phyloP scores from a whole-genome alignment of 2,329 filamentous ascomycete species.

The Sporothrix curviconia region DNA sequence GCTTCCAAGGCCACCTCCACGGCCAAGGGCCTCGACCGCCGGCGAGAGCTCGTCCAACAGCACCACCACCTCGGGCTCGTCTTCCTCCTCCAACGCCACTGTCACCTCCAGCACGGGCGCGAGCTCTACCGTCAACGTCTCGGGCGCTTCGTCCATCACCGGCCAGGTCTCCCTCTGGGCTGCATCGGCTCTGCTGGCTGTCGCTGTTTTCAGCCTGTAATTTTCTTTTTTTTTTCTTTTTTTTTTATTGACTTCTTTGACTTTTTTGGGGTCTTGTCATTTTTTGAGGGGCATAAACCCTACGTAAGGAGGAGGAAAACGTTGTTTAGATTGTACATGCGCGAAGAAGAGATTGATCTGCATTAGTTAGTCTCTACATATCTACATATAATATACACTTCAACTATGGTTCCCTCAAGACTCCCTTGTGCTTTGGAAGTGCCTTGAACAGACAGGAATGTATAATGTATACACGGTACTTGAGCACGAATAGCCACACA shows the following conservation, averaged over 20 bases:
- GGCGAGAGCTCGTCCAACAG: neutral
- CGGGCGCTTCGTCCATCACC: neutral
- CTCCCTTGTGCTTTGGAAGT: no score
- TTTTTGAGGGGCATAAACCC: no score
- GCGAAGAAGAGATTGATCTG: no score
- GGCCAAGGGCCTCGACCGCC: neutral
- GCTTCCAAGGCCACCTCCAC: neutral
- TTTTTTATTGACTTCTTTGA: neutral
- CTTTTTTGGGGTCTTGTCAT: no score
- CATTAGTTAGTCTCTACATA: no score
- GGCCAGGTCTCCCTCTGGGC: neutral
- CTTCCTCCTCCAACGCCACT: neutral
- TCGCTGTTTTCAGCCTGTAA: constrained; percentile 1
- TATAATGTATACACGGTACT: no score
- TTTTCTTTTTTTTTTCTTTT: neutral
- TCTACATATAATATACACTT: no score
- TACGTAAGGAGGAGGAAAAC: no score
- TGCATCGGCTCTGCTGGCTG: neutral
- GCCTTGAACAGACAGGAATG: no score
- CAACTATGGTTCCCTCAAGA: no score
- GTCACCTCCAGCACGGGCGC: neutral
- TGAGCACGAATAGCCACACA: no score
- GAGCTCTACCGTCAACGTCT: neutral
- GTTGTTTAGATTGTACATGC: no score
- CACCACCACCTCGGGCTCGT: neutral